Percentiles rank a stretch among this genome's conserved stretches.
phyloP scores from a whole-genome alignment of 352 stramenopile species.

The Phytophthora melonis region DNA sequence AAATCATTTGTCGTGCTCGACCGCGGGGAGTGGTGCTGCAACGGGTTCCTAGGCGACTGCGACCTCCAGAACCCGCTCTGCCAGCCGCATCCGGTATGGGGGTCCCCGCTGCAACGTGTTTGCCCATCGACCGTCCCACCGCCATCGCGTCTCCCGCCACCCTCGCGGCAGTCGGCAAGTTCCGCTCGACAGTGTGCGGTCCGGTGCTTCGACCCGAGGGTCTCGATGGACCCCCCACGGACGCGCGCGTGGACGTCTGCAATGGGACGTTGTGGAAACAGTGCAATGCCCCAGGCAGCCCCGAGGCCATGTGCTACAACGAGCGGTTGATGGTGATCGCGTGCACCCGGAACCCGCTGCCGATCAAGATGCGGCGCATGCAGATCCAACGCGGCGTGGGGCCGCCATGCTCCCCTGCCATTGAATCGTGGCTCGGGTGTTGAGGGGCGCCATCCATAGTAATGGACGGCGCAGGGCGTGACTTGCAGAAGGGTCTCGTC shows the following conservation, averaged over 20 bases:
- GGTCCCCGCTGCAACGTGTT: too few species aligned
- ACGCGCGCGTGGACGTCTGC: neutral
- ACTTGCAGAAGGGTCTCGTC: constrained; percentile 7
- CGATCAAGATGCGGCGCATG: neutral
- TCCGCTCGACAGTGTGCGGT: too few species aligned
- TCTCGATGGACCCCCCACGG: neutral
- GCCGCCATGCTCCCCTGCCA: neutral
- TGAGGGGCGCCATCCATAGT: constrained; percentile 8
- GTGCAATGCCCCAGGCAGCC: neutral
- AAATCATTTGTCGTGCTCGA: neutral
- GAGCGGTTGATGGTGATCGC: neutral
- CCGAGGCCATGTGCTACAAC: constrained; percentile 11
- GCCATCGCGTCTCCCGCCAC: too few species aligned
- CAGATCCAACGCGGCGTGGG: constrained; percentile 1
- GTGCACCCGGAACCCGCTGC: neutral
- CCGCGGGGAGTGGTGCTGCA: neutral
- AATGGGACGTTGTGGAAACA: constrained; percentile 10
- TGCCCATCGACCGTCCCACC: too few species aligned
- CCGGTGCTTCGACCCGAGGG: neutral
- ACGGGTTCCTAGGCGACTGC: neutral
- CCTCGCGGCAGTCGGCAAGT: too few species aligned
- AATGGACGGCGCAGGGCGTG: constrained; percentile 19
- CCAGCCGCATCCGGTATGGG: neutral
- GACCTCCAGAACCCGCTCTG: neutral
- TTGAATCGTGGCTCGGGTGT: neutral